These are phyloP conservation scores for Graphiopsis chlorocephala DNA, from an alignment of 2,329 filamentous ascomycete genomes.

Conservation along the genomic window DNA sequence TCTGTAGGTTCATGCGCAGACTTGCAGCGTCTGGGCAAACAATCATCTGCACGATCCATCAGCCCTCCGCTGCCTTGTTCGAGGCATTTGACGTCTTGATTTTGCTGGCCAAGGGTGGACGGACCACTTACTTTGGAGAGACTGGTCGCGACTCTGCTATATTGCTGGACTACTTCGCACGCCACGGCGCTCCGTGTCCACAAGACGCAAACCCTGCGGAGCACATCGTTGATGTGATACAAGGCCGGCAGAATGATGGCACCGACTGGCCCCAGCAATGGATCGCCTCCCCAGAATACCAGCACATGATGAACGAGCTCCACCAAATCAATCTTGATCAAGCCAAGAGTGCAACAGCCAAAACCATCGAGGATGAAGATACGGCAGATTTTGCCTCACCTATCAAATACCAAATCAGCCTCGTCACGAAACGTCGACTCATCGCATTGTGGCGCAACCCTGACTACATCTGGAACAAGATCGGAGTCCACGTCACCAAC, in stretches of 20 bases:
- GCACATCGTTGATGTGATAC: constrained; percentile 46
- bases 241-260: constrained; percentile 41
- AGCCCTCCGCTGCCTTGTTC: constrained; percentile 66
- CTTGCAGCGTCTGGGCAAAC: constrained; percentile 65
- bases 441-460: constrained; percentile 63
- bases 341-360: constrained; percentile 32
- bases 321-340: constrained; percentile 38
- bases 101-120: constrained; percentile 61
- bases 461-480: constrained; percentile 65
- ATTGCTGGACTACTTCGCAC: constrained; percentile 50
- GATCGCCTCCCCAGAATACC: constrained; percentile 35
- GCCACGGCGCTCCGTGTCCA: constrained; percentile 54
- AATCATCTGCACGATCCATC: constrained; percentile 68
- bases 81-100: constrained; percentile 65
- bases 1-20: constrained; percentile 58
- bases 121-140: constrained; percentile 65
- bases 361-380: constrained; percentile 38
- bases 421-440: constrained; percentile 46
- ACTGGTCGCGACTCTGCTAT: constrained; percentile 43
- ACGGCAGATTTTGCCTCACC: constrained; percentile 43
- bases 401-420: constrained; percentile 24
- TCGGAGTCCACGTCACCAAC: constrained; percentile 54
- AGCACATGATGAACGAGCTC: constrained; percentile 37
- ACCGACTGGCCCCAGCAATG: constrained; percentile 48
- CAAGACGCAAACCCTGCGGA: constrained; percentile 54